phyloP scores from a whole-genome alignment of 352 stramenopile species.

The Thalassiosira hispida region DNA sequence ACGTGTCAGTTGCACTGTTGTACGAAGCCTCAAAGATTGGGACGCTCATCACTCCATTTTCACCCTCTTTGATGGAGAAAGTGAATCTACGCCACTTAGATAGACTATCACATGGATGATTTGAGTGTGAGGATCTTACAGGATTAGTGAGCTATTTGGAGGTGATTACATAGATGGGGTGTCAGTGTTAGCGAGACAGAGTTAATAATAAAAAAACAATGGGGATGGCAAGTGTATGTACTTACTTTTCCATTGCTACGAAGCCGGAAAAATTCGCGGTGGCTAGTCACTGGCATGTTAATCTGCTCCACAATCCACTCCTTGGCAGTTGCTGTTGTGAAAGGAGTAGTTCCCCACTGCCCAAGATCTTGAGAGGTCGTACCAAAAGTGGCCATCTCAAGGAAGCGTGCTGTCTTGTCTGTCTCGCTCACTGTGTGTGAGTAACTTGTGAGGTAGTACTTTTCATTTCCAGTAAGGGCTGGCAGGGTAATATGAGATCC shows the following conservation, averaged over 20 bases:
- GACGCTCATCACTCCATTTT: conserved; percentile 8
- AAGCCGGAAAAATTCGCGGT: conserved; percentile 63
- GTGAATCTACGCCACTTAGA: conserved; percentile 59
- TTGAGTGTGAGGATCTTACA: conserved; percentile 26
- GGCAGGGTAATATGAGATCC: conserved; percentile 55
- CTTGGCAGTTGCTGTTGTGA: conserved; percentile 32
- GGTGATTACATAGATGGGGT: conserved; percentile 2
- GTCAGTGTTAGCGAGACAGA: no score
- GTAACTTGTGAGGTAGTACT: conserved; percentile 57
- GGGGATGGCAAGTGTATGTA: conserved; percentile 8
- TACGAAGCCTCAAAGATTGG: conserved; percentile 41
- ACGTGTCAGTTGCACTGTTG: conserved; percentile 29
- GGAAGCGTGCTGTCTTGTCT: conserved; percentile 45
- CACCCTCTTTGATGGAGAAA: conserved; percentile 60
- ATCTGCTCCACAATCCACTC: conserved; percentile 62
- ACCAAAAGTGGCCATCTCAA: conserved; percentile 62
- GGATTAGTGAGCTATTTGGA: conserved; percentile 54
- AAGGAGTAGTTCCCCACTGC: conserved; percentile 8
- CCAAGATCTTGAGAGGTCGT: conserved; percentile 42
- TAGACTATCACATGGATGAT: conserved; percentile 56
- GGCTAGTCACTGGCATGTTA: conserved; percentile 47
- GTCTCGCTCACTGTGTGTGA: conserved; percentile 25
- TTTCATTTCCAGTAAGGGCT: conserved; percentile 17
- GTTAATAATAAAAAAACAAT: no score
- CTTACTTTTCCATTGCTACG: conserved; percentile 55